Evolutionary conservation across 345 rosid genomes (phyloP), one percentile per base, ranked within the genome.

Genomic region (Eucalyptus curtisii): DNA sequence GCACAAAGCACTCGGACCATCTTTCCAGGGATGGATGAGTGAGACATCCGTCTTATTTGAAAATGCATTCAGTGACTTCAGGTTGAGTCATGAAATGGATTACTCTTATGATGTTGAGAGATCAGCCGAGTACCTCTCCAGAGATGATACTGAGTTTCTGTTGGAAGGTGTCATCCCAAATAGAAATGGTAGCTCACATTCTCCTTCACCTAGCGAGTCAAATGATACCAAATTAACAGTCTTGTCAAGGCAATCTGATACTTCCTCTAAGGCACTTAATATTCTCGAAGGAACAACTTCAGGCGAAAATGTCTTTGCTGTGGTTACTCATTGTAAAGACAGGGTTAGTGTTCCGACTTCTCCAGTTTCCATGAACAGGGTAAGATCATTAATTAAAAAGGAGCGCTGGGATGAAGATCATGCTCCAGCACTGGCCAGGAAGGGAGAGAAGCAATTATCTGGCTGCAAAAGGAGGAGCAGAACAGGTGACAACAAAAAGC

Each of bases 1-100:
- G 61, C 94, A 92, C 86, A 89, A 94, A 88, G 96, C 93, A 27
- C 93, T 93, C 55, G 96, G 93, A 90, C 87, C 93, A 59, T 88
- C 88, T 31, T 92, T 89, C 71, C 80, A 80, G 90, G 64, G 87
- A 49, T 92, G 89, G 81, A 50, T 44, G 14, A 64, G 24, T 68
- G 94, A 92, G 44, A 90, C 91, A 25, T 90, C 86, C 82, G 44
- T 81, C 90, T 86, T 81, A 9, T 88, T 59, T 86, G 87, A 59
- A 86, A 86, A 53, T 59, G 59, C 64, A 86, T 37, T 30, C 27
- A 86, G 68, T 33, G 64, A 50, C 87, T 86, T 45, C 44, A 11
- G 45, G 44, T 53, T 86, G 64, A 53, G 44, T 86, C 66, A 52
- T 6, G 31, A 37, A 53, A 24, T 59, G 30, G 64, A 53, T 86